Conservation (phyloP, 208 protist species). For the Leishmania lainsoni region DNA sequence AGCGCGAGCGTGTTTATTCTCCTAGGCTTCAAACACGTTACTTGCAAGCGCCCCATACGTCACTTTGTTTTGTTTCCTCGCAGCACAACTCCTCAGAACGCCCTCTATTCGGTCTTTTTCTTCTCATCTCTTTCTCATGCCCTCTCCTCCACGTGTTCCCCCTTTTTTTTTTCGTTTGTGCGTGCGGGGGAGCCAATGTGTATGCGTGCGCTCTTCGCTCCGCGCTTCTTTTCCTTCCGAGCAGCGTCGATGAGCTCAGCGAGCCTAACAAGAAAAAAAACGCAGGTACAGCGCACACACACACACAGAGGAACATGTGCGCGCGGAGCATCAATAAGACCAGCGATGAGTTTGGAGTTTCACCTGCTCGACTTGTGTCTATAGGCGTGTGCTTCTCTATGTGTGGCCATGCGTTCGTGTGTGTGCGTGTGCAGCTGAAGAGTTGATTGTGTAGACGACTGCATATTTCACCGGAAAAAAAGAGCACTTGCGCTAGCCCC, state of each 20-base stretch:
- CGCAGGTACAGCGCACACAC: slow-evolving; percentile 22
- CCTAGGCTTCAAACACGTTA: too few relatives aligned
- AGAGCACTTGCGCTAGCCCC: not conserved
- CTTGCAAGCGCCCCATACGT: too few relatives aligned
- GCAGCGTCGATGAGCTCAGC: slow-evolving; percentile 29
- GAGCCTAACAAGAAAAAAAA: slow-evolving; percentile 42
- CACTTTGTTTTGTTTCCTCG: too few relatives aligned
- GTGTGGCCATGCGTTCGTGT: not conserved
- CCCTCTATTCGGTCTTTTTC: too few relatives aligned
- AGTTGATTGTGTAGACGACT: not conserved
- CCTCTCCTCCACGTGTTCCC: not conserved
- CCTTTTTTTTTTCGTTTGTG: not conserved
- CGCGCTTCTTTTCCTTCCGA: slow-evolving; percentile 11
- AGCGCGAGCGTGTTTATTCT: too few relatives aligned
- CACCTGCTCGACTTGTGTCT: not conserved
- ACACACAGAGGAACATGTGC: slow-evolving; percentile 2
- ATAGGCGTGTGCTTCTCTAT: not conserved
- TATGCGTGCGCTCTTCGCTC: slow-evolving; percentile 7
- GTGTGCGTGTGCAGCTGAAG: not conserved
- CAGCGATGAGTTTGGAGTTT: not conserved
- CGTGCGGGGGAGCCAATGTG: slow-evolving; percentile 29
- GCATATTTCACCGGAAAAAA: not conserved
- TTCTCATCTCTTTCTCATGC: too few relatives aligned
- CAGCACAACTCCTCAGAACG: too few relatives aligned
- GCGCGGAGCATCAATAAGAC: not conserved